Conservation (phyloP, 176 grass and related monocot genomes). For the Eremochloa ophiuroides region DNA sequence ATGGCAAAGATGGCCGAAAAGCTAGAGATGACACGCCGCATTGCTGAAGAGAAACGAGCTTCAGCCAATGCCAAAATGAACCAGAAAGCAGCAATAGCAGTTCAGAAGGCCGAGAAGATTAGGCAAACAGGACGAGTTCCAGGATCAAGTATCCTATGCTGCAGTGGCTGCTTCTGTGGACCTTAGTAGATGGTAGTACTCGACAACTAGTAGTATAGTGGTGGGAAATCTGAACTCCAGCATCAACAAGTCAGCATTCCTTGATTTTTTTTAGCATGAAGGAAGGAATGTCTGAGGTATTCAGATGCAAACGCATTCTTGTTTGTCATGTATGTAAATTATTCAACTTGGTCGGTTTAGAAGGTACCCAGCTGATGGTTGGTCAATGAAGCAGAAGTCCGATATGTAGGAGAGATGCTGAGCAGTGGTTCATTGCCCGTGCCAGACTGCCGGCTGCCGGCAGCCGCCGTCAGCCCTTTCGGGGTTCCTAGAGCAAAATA, state of each 20-base stretch:
- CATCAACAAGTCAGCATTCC: constrained; percentile 24
- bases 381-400: background rate
- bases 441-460: no score
- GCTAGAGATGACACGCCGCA: constrained; percentile 37
- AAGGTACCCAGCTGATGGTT: background rate
- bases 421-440: no score
- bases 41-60: constrained; percentile 66
- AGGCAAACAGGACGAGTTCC: constrained; percentile 71
- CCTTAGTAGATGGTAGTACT: constrained; percentile 1
- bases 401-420: no score
- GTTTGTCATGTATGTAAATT: constrained; percentile 10
- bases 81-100: constrained; percentile 44
- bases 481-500: no score
- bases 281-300: constrained; percentile 29
- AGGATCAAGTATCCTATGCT: constrained; percentile 53
- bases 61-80: constrained; percentile 68
- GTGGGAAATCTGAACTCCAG: constrained; percentile 6
- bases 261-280: constrained; percentile 50
- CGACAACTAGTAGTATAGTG: background rate
- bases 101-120: constrained; percentile 64
- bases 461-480: no score
- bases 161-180: constrained; percentile 56
- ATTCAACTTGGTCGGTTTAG: constrained; percentile 9
- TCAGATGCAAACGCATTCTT: constrained; percentile 33
- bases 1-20: constrained; percentile 69